A percentile compares a stretch with the other conserved stretches of the same genome.
phyloP scores from a whole-genome alignment of 805 yeast species.

The Metschnikowia henanensis region DNA sequence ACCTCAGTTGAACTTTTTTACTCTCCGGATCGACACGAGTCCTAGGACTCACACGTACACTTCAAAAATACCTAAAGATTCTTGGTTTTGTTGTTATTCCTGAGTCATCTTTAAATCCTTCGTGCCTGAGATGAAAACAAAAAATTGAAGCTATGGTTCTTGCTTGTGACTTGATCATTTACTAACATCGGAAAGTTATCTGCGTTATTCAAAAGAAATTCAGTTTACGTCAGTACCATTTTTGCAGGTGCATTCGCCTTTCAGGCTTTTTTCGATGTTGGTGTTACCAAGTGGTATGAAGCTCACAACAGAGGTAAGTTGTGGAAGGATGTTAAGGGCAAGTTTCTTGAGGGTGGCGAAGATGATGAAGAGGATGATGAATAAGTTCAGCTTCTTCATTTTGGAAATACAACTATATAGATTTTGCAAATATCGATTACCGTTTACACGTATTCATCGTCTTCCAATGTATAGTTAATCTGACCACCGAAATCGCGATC shows the following conservation, averaged over 20 bases:
- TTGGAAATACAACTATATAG: no score
- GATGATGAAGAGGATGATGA: conserved; percentile 62
- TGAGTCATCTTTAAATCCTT: background rate
- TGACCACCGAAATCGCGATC: background rate
- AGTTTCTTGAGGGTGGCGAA: conserved; percentile 53
- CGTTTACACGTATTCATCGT: conserved; percentile 5
- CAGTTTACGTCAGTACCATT: conserved; percentile 80
- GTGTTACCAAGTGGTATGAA: conserved; percentile 70
- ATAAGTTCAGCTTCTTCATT: conserved; percentile 8
- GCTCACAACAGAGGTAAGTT: conserved; percentile 80
- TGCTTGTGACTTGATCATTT: background rate
- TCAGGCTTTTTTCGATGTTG: conserved; percentile 73
- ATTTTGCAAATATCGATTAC: no score
- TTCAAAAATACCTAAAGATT: no score
- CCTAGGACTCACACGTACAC: no score
- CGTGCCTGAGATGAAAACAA: background rate
- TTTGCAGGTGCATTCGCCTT: conserved; percentile 84
- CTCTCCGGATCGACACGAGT: no score
- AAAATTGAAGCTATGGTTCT: background rate
- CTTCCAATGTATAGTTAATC: conserved; percentile 6
- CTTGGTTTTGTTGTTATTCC: no score
- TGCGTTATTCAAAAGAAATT: conserved; percentile 70
- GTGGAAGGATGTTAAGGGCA: conserved; percentile 77
- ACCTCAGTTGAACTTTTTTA: no score
- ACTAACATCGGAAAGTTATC: conserved; percentile 26